phyloP scores from a whole-genome alignment of 139 green algal species.

The Mesotaenium endlicherianum region DNA sequence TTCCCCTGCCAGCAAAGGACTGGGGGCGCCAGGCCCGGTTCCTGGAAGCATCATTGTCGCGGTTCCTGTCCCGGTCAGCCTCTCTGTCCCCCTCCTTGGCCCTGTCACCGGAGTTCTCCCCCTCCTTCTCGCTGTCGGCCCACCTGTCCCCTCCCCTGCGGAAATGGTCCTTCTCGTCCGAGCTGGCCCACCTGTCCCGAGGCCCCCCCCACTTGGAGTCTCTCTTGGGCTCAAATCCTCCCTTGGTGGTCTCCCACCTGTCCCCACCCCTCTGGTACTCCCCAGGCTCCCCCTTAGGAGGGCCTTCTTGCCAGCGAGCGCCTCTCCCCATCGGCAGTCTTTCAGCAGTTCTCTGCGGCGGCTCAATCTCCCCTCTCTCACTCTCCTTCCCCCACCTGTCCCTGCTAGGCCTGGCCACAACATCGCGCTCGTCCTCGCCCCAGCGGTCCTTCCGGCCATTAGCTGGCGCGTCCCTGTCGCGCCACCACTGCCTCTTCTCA shows the following conservation, averaged over 20 bases:
- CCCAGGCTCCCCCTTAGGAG: neutral
- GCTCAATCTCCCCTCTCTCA: neutral
- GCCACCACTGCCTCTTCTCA: neutral
- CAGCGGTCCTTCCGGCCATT: neutral
- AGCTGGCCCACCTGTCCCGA: neutral
- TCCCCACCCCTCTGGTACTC: slow-evolving; percentile 5
- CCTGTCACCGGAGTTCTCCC: neutral
- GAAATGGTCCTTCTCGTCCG: neutral
- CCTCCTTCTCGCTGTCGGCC: slow-evolving; percentile 16
- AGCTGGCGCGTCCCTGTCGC: neutral
- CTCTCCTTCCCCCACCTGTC: neutral
- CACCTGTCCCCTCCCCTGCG: neutral
- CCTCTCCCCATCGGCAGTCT: too few species aligned
- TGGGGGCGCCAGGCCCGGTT: slow-evolving; percentile 20
- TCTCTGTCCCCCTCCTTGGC: neutral
- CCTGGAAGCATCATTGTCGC: neutral
- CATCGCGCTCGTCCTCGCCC: slow-evolving; percentile 6
- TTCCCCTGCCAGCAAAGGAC: slow-evolving; percentile 6
- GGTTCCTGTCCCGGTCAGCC: neutral
- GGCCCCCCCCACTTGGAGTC: neutral
- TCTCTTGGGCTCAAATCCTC: neutral
- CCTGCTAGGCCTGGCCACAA: neutral
- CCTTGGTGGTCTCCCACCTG: neutral
- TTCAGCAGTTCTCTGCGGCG: neutral
- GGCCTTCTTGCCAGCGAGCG: neutral